Conservation (phyloP, 176 grass and related monocot genomes). For the Oryza glumipatula region DNA sequence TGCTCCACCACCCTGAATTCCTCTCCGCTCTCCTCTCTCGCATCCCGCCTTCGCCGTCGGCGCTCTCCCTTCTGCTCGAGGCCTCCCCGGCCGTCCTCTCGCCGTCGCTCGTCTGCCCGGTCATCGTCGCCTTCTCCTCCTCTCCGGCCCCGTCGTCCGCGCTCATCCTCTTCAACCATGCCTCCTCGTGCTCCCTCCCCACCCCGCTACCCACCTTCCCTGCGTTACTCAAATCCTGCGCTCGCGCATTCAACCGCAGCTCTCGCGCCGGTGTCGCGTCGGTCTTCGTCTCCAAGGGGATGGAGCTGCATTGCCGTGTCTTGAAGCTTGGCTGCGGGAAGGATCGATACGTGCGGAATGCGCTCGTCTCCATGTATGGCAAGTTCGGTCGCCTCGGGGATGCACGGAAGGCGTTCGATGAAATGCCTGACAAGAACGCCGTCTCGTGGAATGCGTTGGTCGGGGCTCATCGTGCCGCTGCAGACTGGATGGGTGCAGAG, state of each 20-base stretch:
- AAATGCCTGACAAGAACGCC: slow-evolving; percentile 50
- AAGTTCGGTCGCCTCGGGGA: slow-evolving; percentile 38
- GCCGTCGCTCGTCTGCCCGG: slow-evolving; percentile 55
- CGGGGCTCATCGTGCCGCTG: slow-evolving; percentile 44
- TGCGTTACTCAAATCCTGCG: slow-evolving; percentile 72
- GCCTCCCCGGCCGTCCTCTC: slow-evolving; percentile 24
- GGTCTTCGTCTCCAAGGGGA: slow-evolving; percentile 44
- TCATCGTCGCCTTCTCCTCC: slow-evolving; percentile 48
- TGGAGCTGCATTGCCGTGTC: slow-evolving; percentile 56
- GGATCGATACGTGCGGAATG: slow-evolving; percentile 61
- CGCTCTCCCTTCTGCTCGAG: slow-evolving; percentile 55
- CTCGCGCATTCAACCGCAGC: slow-evolving; percentile 48
- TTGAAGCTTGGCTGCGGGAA: slow-evolving; percentile 28
- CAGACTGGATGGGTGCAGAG: slow-evolving; percentile 41
- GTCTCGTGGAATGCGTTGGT: slow-evolving; percentile 63
- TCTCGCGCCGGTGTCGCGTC: background rate
- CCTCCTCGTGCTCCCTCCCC: slow-evolving; percentile 30
- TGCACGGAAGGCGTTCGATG: slow-evolving; percentile 58
- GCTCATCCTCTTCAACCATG: slow-evolving; percentile 46
- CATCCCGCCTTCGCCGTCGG: slow-evolving; percentile 47
- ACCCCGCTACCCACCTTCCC: slow-evolving; percentile 59
- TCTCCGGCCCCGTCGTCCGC: slow-evolving; percentile 33
- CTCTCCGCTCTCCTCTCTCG: slow-evolving; percentile 55
- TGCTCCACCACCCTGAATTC: slow-evolving; percentile 35
- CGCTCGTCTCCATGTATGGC: slow-evolving; percentile 66